Percentiles rank a stretch among this genome's conserved stretches.
phyloP scores from a whole-genome alignment of 768 basidiomycete genomes.

The Leccinum truebloodii region DNA sequence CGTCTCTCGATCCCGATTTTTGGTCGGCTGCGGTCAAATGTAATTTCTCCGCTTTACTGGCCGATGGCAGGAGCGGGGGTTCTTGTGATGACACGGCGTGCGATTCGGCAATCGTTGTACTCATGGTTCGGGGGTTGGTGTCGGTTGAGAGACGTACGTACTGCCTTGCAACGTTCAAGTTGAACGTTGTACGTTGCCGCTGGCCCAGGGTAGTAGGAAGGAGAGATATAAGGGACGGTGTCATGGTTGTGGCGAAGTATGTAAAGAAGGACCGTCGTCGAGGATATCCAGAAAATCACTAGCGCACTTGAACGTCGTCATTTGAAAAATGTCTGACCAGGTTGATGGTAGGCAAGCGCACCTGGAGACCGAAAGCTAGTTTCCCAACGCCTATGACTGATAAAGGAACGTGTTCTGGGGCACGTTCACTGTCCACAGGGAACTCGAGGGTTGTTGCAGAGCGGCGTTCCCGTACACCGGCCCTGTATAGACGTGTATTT shows the following conservation, averaged over 20 bases:
- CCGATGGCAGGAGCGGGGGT: constrained; percentile 59
- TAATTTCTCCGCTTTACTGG: constrained; percentile 64
- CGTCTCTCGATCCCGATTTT: constrained; percentile 85
- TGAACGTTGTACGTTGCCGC: constrained; percentile 6
- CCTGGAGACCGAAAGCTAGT: constrained; percentile 83
- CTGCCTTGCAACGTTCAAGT: not conserved
- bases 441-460: constrained; percentile 32
- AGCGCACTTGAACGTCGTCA: not conserved
- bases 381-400: constrained; percentile 72
- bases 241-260: constrained; percentile 45
- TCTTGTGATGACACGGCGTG: constrained; percentile 36
- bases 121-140: constrained; percentile 22
- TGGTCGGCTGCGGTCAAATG: constrained; percentile 94
- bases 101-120: constrained; percentile 25
- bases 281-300: constrained; percentile 90
- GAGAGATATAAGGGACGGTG: constrained; percentile 43
- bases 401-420: constrained; percentile 58
- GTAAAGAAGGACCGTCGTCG: constrained; percentile 80
- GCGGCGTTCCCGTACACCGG: constrained; percentile 23
- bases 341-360: constrained; percentile 36
- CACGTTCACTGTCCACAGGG: constrained; percentile 52
- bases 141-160: constrained; percentile 19
- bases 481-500: constrained; percentile 11
- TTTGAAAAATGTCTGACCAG: not conserved
- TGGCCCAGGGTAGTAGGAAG: constrained; percentile 22